These are phyloP conservation scores for Graphium sp. DNA, from an alignment of 2,329 filamentous ascomycete genomes.

Conservation along the genomic window DNA sequence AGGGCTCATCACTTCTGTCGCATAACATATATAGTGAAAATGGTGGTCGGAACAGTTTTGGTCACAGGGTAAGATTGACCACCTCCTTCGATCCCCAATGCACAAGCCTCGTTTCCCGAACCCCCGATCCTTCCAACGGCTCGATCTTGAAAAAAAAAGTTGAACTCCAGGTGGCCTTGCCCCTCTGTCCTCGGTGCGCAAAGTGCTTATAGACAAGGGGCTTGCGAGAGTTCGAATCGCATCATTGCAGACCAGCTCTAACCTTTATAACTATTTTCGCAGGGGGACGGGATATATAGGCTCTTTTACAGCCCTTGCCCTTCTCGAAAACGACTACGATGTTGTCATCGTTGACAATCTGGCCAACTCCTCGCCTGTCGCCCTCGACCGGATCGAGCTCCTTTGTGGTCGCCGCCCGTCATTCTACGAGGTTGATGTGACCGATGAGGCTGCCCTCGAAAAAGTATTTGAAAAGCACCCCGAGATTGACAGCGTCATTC, in stretches of 20 bases:
- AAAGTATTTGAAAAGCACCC: conserved; percentile 79
- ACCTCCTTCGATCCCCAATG: no score
- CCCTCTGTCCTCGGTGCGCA: background rate
- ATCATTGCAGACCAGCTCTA: conserved; percentile 8
- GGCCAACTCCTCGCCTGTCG: conserved; percentile 90
- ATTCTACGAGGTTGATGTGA: conserved; percentile 80
- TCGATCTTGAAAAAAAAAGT: background rate
- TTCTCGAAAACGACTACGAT: conserved; percentile 88
- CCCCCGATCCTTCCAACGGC: no score
- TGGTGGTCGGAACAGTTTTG: conserved; percentile 76
- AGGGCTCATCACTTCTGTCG: background rate
- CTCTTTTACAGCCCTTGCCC: conserved; percentile 84
- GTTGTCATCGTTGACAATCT: conserved; percentile 93
- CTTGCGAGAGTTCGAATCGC: conserved; percentile 3
- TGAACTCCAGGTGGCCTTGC: conserved; percentile 7
- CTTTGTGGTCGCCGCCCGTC: conserved; percentile 74
- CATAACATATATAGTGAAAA: conserved; percentile 18
- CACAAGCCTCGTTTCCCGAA: conserved; percentile 2
- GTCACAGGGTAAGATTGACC: conserved; percentile 75
- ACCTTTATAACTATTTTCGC: conserved; percentile 10
- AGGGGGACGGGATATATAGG: conserved; percentile 99
- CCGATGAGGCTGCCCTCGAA: conserved; percentile 67
- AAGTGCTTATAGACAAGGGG: background rate
- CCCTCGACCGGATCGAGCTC: conserved; percentile 86
- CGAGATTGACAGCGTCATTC: conserved; percentile 93